A percentile compares a stretch with the other conserved stretches of the same genome.
phyloP scores from a whole-genome alignment of 1,284 basidiomycete species.

The Ceratobasidium sp. region DNA sequence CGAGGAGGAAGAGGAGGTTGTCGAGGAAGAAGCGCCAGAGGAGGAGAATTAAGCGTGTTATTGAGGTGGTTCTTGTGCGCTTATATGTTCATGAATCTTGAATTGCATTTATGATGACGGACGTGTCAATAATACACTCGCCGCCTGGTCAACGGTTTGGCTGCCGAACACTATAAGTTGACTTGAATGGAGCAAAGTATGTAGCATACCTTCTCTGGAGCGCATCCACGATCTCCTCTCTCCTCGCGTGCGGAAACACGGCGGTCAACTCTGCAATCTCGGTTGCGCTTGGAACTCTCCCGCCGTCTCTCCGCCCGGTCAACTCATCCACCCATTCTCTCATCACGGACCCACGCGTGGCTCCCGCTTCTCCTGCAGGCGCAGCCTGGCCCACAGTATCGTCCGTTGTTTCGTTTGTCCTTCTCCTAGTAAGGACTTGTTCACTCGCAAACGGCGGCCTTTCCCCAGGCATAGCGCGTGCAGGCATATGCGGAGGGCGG shows the following conservation, averaged over 20 bases:
- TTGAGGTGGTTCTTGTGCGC: background rate
- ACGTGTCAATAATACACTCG: slow-evolving; percentile 72
- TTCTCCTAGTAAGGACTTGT: slow-evolving; percentile 33
- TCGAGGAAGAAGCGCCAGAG: slow-evolving; percentile 55
- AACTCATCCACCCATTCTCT: slow-evolving; percentile 87
- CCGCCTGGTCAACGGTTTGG: slow-evolving; percentile 81
- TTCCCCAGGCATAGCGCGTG: slow-evolving; percentile 71
- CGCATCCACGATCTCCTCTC: slow-evolving; percentile 81
- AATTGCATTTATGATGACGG: slow-evolving; percentile 37
- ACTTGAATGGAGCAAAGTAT: slow-evolving; percentile 42
- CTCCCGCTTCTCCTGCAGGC: slow-evolving; percentile 10
- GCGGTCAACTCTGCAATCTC: slow-evolving; percentile 79
- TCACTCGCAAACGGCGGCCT: slow-evolving; percentile 47
- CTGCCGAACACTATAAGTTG: slow-evolving; percentile 59
- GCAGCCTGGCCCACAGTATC: slow-evolving; percentile 16
- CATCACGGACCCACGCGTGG: slow-evolving; percentile 67
- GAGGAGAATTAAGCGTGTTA: slow-evolving; percentile 46
- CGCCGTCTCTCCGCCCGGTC: slow-evolving; percentile 71
- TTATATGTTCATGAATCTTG: slow-evolving; percentile 1
- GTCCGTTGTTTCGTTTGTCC: background rate
- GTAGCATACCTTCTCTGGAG: slow-evolving; percentile 81
- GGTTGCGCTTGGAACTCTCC: slow-evolving; percentile 75
- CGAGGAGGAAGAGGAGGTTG: slow-evolving; percentile 70
- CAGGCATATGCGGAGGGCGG: slow-evolving; percentile 66
- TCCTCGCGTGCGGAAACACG: slow-evolving; percentile 86